phyloP scores from a whole-genome alignment of 208 protist genomes.

The Tritrichomonas musculus region DNA sequence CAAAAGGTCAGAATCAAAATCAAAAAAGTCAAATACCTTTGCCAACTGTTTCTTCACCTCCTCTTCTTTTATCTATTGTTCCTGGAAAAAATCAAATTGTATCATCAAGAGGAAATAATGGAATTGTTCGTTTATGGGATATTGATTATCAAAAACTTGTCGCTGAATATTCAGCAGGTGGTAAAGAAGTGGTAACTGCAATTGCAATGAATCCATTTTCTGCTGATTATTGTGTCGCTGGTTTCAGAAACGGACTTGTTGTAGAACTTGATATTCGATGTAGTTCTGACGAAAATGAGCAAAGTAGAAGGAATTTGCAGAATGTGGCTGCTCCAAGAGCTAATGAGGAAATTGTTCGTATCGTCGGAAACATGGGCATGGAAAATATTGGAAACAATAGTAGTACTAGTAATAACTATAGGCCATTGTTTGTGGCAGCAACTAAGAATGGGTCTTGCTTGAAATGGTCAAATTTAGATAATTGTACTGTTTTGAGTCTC shows the following conservation, averaged over 20 bases:
- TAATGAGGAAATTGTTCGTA: neutral
- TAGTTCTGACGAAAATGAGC: too few species aligned
- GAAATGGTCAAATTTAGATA: neutral
- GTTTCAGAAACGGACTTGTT: neutral
- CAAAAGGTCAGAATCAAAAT: too few species aligned
- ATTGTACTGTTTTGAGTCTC: neutral
- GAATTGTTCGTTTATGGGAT: neutral
- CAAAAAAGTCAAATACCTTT: too few species aligned
- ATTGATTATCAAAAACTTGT: conserved; percentile 1
- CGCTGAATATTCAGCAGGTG: neutral
- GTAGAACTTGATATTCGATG: neutral
- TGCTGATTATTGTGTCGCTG: neutral
- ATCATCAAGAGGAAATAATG: neutral
- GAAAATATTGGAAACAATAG: too few species aligned
- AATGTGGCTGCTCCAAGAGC: neutral
- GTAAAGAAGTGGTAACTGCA: neutral
- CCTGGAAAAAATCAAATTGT: neutral
- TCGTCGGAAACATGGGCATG: neutral
- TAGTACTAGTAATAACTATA: too few species aligned
- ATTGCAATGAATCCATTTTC: neutral
- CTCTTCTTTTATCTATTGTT: too few species aligned
- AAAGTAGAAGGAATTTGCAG: too few species aligned
- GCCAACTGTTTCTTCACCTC: too few species aligned
- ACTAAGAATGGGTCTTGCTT: neutral
- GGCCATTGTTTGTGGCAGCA: neutral